Evolutionary conservation across 106 monocot genomes (phyloP), one percentile per base, ranked within the genome.

Genomic region (Dactylorhiza incarnata): DNA sequence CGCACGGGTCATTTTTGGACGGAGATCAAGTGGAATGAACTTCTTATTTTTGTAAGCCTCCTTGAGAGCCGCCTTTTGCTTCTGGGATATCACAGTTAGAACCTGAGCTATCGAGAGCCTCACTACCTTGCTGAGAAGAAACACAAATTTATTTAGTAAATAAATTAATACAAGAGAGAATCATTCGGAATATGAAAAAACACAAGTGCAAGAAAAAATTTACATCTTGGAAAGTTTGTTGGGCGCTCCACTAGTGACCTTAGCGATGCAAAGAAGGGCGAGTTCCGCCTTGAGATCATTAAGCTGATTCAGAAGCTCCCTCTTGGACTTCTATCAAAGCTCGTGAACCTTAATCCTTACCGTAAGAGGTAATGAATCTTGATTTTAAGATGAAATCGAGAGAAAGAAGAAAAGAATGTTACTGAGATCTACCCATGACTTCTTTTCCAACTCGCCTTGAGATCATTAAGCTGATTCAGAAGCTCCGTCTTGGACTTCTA

Each of bases 81-180:
- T 94, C 89, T 94, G 94, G 14, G 94, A 94, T 15, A 91, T 91
- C 77, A 94, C 94, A 7, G 94, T 94, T 61, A 89, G 83, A 20
- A 94, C 94, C 67, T 87, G 88, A 5, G 91, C 94, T 43, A 94
- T 91, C 26, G 87, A 89, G 9, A 81, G 73, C 84, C 91, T 76
- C 75, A 91, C 91, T 55, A 91, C 85, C 84, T 91, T 91, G 7
- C 91, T 91, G 85, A 72, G 17, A 56, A 37, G 14, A 29, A 7
- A 12, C 22, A 12, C 65, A 65, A 13, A 29, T 22, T 29, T 29
- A 11, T 65, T 13, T 12, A 11, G 11, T 5, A 62, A 65, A 29
- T 65, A 29, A 12, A 65, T 65, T n/a, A 65, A 29, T 26, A 5
- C 24, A 12, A 29, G 4, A 37, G 37, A 37, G 1, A 37, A 37